Base-by-base conservation (phyloP, 306 rosid species). In the Mucuna pruriens region DNA sequence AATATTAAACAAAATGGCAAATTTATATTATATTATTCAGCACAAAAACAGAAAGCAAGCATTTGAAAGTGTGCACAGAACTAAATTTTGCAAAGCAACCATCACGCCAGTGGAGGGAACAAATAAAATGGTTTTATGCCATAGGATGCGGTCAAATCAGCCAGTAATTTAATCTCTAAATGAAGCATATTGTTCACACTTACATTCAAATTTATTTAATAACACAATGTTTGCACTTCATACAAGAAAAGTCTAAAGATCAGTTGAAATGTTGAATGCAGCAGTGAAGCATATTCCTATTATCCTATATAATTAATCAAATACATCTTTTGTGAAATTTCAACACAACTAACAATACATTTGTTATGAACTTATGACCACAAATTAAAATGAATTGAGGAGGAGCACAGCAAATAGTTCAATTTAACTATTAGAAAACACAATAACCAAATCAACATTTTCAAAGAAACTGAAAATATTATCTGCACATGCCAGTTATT, bases 161-260 rank as follows among this genome's bases (percentile, higher is more conserved):
- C 38, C 39, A 48, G 48, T 33, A 77, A 38, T 49, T 16, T 6
- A 31, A 77, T 63, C 40, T 77, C 29, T 39, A 19, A 66, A 55
- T 54, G 57, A 66, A 68, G 70, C 4, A 55, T 29, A 61, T 40
- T 34, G 48, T 42, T 42, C 39, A 70, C 52, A 69, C 6, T 17
- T 40, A 42, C 71, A 71, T 34, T 60, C 78, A 29, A n/a, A 42
- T 79, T 58, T 26, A 31, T 48, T 71, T 44, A 60, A 71, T 48
- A 46, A 34, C 36, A 16, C 42, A 45, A 71, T 71, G 48, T 46
- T 46, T 34, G 67, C 33, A 40, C 51, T 29, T 58, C 52, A 80
- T 72, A 31, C 49, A 71, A 20, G n/a, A n/a, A n/a, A n/a, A n/a
- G n/a, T n/a, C 74, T 58, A 71, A 60, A 68, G 77, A 60, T 55